These are phyloP conservation scores for Ustilago cynodontis DNA, from an alignment of 1,284 basidiomycete species.

Conservation along the genomic window DNA sequence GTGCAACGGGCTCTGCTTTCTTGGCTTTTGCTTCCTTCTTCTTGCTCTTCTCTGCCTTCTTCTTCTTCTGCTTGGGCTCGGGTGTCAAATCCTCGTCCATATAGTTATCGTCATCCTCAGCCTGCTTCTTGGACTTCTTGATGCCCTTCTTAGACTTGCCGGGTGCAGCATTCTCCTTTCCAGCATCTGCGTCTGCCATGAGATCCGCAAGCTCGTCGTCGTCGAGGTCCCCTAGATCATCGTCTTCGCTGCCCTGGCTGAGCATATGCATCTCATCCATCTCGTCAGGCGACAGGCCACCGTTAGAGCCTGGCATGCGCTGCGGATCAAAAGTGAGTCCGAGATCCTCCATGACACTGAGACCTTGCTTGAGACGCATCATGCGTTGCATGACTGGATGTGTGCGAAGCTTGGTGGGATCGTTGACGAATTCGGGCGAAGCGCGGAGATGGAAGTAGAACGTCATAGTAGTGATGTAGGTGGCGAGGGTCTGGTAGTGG, in stretches of 20 bases:
- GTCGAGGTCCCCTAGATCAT: conserved; percentile 57
- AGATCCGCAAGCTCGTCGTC: conserved; percentile 60
- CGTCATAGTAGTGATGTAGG: conserved; percentile 89
- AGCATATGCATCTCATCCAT: conserved; percentile 51
- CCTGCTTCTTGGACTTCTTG: conserved; percentile 27
- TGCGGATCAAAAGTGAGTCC: conserved; percentile 58
- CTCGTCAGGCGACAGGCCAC: conserved; percentile 30
- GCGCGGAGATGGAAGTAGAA: conserved; percentile 89
- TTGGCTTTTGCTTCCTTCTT: conserved; percentile 29
- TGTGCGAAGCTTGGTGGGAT: conserved; percentile 49
- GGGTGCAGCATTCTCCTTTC: conserved; percentile 47
- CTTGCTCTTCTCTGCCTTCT: conserved; percentile 26
- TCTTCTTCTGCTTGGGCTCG: conserved; percentile 16
- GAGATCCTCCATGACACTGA: conserved; percentile 77
- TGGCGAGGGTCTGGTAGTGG: conserved; percentile 78
- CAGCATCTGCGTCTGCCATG: conserved; percentile 50
- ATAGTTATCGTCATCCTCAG: conserved; percentile 13
- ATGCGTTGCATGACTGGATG: conserved; percentile 83
- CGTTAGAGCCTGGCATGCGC: conserved; percentile 21
- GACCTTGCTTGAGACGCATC: conserved; percentile 84
- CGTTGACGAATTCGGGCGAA: conserved; percentile 70
- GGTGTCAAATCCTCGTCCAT: conserved; percentile 3
- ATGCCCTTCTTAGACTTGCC: conserved; percentile 18
- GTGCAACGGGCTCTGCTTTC: conserved; percentile 38
- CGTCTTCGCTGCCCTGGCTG: conserved; percentile 52